phyloP scores from a whole-genome alignment of 2,329 filamentous ascomycete genomes.

The Pseudocercospora vitis region DNA sequence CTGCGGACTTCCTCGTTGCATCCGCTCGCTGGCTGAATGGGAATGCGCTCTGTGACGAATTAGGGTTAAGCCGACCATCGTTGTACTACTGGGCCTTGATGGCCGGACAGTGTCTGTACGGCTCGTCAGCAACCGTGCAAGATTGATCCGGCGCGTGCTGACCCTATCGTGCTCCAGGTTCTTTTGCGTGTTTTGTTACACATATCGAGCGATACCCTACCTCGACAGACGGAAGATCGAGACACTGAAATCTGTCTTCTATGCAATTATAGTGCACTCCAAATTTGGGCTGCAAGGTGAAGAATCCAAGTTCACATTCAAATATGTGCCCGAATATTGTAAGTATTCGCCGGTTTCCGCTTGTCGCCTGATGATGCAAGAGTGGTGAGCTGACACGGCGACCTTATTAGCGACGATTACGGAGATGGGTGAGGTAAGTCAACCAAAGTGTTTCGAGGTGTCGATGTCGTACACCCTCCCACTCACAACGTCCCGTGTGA shows the following conservation, averaged over 20 bases:
- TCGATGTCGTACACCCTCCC: no score
- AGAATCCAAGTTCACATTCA: slow-evolving; percentile 57
- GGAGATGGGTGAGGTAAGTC: slow-evolving; percentile 49
- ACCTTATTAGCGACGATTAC: slow-evolving; percentile 43
- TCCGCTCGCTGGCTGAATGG: slow-evolving; percentile 71
- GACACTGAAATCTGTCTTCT: slow-evolving; percentile 55
- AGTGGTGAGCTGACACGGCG: not conserved
- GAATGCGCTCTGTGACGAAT: slow-evolving; percentile 57
- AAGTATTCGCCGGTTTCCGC: not conserved
- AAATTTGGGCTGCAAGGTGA: slow-evolving; percentile 62
- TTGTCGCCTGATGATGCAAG: slow-evolving; percentile 16
- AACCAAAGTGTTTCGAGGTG: no score
- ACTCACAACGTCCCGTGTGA: no score
- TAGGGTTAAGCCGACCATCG: slow-evolving; percentile 59
- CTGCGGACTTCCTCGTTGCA: slow-evolving; percentile 66
- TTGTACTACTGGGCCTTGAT: slow-evolving; percentile 62
- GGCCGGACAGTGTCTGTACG: slow-evolving; percentile 59
- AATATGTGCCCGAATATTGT: slow-evolving; percentile 52
- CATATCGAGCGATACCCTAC: slow-evolving; percentile 50
- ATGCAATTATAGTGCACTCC: slow-evolving; percentile 61
- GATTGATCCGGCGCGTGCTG: not conserved
- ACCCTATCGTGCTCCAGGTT: slow-evolving; percentile 39
- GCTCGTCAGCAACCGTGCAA: not conserved
- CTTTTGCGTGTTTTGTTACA: slow-evolving; percentile 58
- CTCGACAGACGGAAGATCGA: slow-evolving; percentile 56